Conservation (phyloP, 331 rosid species). For the Cydonia oblonga region DNA sequence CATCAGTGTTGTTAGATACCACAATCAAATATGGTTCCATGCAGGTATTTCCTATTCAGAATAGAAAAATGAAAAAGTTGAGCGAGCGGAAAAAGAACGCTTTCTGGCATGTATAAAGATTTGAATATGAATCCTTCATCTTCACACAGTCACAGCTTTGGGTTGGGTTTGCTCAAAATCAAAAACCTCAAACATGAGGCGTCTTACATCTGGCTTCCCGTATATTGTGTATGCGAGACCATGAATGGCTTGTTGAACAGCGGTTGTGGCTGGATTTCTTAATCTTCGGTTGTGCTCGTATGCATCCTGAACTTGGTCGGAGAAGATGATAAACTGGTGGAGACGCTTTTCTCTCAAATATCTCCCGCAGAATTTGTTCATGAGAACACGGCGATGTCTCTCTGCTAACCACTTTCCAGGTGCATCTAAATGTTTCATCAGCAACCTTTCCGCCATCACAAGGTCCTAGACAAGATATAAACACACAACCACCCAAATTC, state of each 20-base stretch:
- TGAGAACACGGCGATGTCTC: constrained; percentile 70
- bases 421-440: constrained; percentile 97
- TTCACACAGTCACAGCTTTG: constrained; percentile 39
- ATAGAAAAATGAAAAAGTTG: not conserved
- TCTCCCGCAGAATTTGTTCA: constrained; percentile 87
- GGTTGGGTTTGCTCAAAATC: constrained; percentile 93
- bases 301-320: constrained; percentile 51
- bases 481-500: not conserved
- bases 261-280: constrained; percentile 72
- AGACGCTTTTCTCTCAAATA: constrained; percentile 75
- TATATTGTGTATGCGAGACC: constrained; percentile 81
- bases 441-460: constrained; percentile 87
- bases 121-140: not conserved
- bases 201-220: constrained; percentile 91
- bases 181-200: constrained; percentile 85
- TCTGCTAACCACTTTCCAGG: constrained; percentile 87
- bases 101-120: not conserved
- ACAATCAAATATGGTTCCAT: not conserved
- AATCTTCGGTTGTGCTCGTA: constrained; percentile 69
- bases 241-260: constrained; percentile 87
- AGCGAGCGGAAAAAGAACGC: not conserved
- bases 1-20: constrained; percentile 1
- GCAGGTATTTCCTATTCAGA: not conserved
- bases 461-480: constrained; percentile 43
- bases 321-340: constrained; percentile 46